These are phyloP conservation scores for Boletus patriciae DNA, from an alignment of 768 basidiomycete genomes.

Conservation along the genomic window DNA sequence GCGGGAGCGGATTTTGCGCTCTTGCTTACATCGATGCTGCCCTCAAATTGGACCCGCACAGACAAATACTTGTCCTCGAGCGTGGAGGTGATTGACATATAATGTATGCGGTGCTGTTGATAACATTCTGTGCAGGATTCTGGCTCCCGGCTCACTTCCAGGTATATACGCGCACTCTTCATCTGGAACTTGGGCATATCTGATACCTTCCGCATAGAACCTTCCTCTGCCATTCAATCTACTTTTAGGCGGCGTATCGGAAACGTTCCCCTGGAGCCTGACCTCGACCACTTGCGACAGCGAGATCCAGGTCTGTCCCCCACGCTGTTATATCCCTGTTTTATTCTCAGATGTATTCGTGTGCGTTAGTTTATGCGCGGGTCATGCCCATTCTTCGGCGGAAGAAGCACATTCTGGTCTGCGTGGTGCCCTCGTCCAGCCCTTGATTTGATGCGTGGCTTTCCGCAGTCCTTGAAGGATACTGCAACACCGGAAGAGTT, in stretches of 20 bases:
- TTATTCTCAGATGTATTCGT: not conserved
- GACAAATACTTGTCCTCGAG: conserved; percentile 16
- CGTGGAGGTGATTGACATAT: conserved; percentile 7
- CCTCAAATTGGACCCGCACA: conserved; percentile 12
- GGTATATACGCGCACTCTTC: not conserved
- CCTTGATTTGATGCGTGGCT: conserved; percentile 12
- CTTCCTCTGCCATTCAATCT: conserved; percentile 8
- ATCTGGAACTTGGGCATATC: too few relatives aligned
- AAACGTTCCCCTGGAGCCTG: conserved; percentile 8
- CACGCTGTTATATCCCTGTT: too few relatives aligned
- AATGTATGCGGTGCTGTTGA: not conserved
- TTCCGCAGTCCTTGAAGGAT: conserved; percentile 9
- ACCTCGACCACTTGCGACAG: not conserved
- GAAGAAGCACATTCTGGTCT: conserved; percentile 17
- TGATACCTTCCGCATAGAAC: not conserved
- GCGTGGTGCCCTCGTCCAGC: conserved; percentile 19
- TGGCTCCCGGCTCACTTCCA: conserved; percentile 15
- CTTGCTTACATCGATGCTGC: conserved; percentile 19
- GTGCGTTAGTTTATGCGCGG: conserved; percentile 14
- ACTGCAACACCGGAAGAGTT: not conserved
- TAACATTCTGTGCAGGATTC: not conserved
- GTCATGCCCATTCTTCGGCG: conserved; percentile 19
- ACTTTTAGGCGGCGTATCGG: not conserved
- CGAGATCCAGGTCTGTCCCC: conserved; percentile 3
- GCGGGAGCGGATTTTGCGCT: conserved; percentile 15